These are phyloP conservation scores for Hyaloperonospora arabidopsidis DNA, from an alignment of 352 stramenopile genomes.

Conservation along the genomic window DNA sequence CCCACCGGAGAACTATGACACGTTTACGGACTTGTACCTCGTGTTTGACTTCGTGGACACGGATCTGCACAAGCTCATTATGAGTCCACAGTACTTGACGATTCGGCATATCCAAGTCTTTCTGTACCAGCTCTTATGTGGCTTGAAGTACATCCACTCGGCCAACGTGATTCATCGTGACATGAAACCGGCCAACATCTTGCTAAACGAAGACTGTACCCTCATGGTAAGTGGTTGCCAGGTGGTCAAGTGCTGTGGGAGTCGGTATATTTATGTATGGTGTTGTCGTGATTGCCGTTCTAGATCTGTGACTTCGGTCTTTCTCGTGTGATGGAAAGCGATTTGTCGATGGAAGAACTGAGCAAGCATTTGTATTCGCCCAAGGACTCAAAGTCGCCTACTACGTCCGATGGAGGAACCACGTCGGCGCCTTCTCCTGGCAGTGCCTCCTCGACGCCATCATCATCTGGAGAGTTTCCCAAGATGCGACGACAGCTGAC, in stretches of 20 bases:
- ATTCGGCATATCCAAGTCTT: conserved; percentile 96
- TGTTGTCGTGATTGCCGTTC: neutral
- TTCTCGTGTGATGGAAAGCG: conserved; percentile 71
- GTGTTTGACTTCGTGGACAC: conserved; percentile 91
- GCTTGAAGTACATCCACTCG: conserved; percentile 95
- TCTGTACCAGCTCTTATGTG: conserved; percentile 91
- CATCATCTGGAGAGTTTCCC: conserved; percentile 44
- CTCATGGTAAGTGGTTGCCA: conserved; percentile 43
- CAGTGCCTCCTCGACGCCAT: conserved; percentile 61
- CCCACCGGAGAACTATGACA: conserved; percentile 71
- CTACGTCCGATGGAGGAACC: conserved; percentile 51
- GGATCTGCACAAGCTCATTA: conserved; percentile 91
- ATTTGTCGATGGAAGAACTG: conserved; percentile 69
- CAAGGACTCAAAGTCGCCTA: conserved; percentile 72
- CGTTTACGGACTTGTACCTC: conserved; percentile 88
- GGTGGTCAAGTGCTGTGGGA: neutral
- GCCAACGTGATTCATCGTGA: conserved; percentile 86
- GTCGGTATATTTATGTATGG: conserved; percentile 1
- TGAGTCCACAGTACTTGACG: conserved; percentile 87
- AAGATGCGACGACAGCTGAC: conserved; percentile 90
- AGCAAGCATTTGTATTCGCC: conserved; percentile 73
- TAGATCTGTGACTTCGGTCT: conserved; percentile 82
- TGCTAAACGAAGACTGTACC: conserved; percentile 84
- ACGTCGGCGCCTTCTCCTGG: conserved; percentile 55
- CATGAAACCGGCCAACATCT: conserved; percentile 85